A percentile compares a stretch with the other conserved stretches of the same genome.
phyloP scores from a whole-genome alignment of 352 stramenopile species.

The Globisporangium barbulae region DNA sequence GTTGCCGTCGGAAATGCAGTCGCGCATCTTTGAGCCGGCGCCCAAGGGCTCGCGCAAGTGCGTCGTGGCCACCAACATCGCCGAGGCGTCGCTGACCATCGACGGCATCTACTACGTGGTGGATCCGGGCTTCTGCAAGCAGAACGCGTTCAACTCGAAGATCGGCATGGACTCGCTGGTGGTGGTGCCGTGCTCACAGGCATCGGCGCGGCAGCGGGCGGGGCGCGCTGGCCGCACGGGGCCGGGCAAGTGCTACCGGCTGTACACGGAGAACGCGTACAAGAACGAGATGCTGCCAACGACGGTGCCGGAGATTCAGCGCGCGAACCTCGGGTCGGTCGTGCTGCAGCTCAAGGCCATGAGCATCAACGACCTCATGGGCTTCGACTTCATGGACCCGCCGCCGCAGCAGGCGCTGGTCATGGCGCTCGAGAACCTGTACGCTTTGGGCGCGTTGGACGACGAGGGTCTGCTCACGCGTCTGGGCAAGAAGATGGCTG shows the following conservation, averaged over 20 bases:
- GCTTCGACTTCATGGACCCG: constrained; percentile 99
- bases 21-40: constrained; percentile 97
- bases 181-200: constrained; percentile 97
- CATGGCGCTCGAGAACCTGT: constrained; percentile 97
- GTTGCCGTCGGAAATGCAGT: constrained; percentile 98
- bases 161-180: constrained; percentile 99
- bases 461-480: constrained; percentile 93
- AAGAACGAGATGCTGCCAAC: constrained; percentile 97
- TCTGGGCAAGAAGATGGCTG: constrained; percentile 98
- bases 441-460: constrained; percentile 96
- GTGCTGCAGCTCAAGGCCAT: constrained; percentile 99
- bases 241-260: constrained; percentile 98
- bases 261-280: constrained; percentile 99
- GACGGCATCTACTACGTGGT: constrained; percentile 97
- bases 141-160: constrained; percentile 99
- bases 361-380: constrained; percentile 99
- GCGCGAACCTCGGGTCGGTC: constrained; percentile 97
- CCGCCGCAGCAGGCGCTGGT: constrained; percentile 96
- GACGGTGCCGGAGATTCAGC: constrained; percentile 99
- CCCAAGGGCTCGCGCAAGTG: constrained; percentile 95
- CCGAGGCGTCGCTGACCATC: constrained; percentile 99
- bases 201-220: constrained; percentile 95
- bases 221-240: constrained; percentile 97
- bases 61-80: constrained; percentile 99
- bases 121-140: constrained; percentile 96